phyloP scores from a whole-genome alignment of 208 protist genomes.

The Leishmania turanica region DNA sequence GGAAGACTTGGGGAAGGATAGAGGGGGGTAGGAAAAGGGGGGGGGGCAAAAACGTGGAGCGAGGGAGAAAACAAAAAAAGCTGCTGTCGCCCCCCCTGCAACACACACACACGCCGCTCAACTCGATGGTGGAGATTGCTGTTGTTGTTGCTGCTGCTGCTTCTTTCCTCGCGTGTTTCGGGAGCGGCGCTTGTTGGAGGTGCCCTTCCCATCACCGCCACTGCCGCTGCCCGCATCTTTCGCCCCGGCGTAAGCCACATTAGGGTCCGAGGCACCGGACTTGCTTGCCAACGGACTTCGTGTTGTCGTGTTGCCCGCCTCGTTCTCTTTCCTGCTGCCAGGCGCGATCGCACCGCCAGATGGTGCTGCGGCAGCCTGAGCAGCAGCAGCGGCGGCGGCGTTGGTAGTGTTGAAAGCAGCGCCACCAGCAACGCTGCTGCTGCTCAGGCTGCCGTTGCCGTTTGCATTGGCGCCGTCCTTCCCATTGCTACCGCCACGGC shows the following conservation, averaged over 20 bases:
- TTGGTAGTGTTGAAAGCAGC: background rate
- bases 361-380: background rate
- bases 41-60: background rate
- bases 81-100: background rate
- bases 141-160: background rate
- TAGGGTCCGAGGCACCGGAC: background rate
- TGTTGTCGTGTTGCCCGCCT: background rate
- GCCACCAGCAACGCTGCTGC: background rate
- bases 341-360: background rate
- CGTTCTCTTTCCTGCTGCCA: background rate
- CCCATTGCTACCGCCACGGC: conserved; percentile 4
- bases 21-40: background rate
- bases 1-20: background rate
- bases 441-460: background rate
- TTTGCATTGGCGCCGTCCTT: background rate
- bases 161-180: conserved; percentile 13
- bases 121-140: background rate
- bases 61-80: conserved; percentile 1
- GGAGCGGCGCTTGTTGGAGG: conserved; percentile 4
- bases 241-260: background rate
- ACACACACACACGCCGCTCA: background rate
- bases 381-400: background rate
- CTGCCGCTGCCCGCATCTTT: background rate
- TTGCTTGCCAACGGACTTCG: background rate
- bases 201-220: background rate